phyloP scores from a whole-genome alignment of 1,139 yeast genomes.

The Meyerozyma smithsonii region DNA sequence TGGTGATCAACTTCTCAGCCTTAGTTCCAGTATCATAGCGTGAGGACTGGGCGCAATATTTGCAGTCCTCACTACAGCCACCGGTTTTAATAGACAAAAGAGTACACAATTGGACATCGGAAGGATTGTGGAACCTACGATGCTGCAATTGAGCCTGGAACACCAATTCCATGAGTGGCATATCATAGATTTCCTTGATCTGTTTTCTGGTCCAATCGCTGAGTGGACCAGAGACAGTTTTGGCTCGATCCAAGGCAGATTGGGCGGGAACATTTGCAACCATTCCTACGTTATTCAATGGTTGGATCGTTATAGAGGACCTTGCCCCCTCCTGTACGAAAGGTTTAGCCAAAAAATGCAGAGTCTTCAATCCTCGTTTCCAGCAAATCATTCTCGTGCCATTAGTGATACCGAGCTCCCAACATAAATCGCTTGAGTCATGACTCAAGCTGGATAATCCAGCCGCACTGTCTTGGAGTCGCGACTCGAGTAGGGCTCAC shows the following conservation, averaged over 20 bases:
- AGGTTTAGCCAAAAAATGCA: not conserved
- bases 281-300: not conserved
- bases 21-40: constrained; percentile 64
- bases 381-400: not conserved
- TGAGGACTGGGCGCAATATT: constrained; percentile 73
- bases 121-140: constrained; percentile 61
- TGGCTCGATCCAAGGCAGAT: constrained; percentile 7
- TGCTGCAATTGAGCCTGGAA: constrained; percentile 64
- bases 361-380: not conserved
- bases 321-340: not conserved
- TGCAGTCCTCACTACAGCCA: constrained; percentile 80
- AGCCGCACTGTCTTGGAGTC: not conserved
- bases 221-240: constrained; percentile 24
- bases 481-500: not conserved
- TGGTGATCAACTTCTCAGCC: constrained; percentile 58
- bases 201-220: constrained; percentile 60
- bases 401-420: not conserved
- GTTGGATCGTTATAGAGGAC: not conserved
- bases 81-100: constrained; percentile 72
- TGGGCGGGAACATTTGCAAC: not conserved
- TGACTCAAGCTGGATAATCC: not conserved
- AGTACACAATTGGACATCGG: constrained; percentile 71
- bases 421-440: not conserved
- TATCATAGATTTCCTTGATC: constrained; percentile 52
- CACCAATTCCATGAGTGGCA: constrained; percentile 63